Percentiles rank a stretch among this genome's conserved stretches.
phyloP scores from a whole-genome alignment of 225 moss, liverwort and hornwort genomes.

The Bryum argenteum region DNA sequence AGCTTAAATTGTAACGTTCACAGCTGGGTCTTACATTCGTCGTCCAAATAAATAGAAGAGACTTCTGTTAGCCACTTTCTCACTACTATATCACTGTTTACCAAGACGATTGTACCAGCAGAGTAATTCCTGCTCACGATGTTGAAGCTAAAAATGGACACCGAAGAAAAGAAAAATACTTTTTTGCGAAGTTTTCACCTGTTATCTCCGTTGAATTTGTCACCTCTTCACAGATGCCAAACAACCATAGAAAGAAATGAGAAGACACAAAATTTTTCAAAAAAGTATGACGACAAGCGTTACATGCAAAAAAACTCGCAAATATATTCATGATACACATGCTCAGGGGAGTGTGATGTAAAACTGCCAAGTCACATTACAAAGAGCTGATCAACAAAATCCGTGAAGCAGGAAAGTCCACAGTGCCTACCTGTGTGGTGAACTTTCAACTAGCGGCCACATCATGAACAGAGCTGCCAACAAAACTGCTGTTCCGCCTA shows the following conservation, averaged over 20 bases:
- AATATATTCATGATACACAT: background rate
- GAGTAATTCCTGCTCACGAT: background rate
- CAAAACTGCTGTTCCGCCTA: conserved; percentile 49
- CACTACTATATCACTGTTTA: background rate
- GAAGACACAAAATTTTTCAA: background rate
- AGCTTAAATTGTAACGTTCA: background rate
- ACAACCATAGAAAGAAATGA: conserved; percentile 1
- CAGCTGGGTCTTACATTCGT: too few relatives aligned
- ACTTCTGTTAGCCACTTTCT: background rate
- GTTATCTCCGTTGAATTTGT: conserved; percentile 26
- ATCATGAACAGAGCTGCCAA: conserved; percentile 52
- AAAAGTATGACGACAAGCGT: background rate
- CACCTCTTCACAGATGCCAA: conserved; percentile 24
- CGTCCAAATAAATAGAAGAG: background rate
- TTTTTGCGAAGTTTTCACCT: conserved; percentile 22
- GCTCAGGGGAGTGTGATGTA: too few relatives aligned
- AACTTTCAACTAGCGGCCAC: conserved; percentile 45
- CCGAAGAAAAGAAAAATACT: background rate
- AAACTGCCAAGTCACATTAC: background rate
- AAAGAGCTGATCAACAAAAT: background rate
- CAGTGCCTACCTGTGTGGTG: conserved; percentile 37
- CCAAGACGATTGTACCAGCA: background rate
- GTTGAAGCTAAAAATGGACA: background rate
- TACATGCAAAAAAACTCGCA: background rate
- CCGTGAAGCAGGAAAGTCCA: background rate